Base-by-base conservation (phyloP, 2,329 filamentous ascomycete genomes). In the Beauveria medogensis region DNA sequence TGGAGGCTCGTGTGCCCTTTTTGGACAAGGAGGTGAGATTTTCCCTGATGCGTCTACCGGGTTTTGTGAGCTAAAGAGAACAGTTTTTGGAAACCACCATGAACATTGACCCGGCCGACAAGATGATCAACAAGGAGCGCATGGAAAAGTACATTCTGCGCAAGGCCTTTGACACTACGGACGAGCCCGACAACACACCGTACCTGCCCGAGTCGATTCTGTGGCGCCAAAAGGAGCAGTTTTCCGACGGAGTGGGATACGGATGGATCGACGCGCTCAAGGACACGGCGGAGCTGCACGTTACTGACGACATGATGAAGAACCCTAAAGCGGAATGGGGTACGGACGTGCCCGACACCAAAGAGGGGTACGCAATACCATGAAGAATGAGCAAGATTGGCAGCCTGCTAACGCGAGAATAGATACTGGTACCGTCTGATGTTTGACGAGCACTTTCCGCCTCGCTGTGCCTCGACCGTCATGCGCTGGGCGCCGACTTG, bases 181-280 rank as follows among this genome's bases (percentile, higher is more conserved):
- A 93, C 71, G 90, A 96, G 76, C 91, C 92, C 18, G 86, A 82
- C 53, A 84, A 82, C 54, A 78, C 89, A 74, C 87, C 94, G 10
- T 99, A 97, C 79, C 85, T 99, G n/a, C 94, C 95, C 8, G 88
- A 96, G 20, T 86, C 92, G 74, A 99, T 99, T 68, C 86, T 99
- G 61, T 99, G 91, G 90, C 85, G 95, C 73, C 95, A 99, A 78
- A 99, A 99, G 86, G 94, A 99, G 80, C 94, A 99, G 79, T 99
- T 99, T 81, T 95, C 89, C 62, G 95, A 99, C 70, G 95, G 94
- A 73, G 94, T 99, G 62, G 94, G 94, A 62, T 99, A 99, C 79
- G 92, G 94, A 65, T 99, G 94, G 94, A 99, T 99, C 72, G 94
- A 99, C 71, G 90, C 88, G 7, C 85, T 99, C 69, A 97, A 97